phyloP scores from a whole-genome alignment of 2,329 filamentous ascomycete genomes.

The Penicillium sumatraense region DNA sequence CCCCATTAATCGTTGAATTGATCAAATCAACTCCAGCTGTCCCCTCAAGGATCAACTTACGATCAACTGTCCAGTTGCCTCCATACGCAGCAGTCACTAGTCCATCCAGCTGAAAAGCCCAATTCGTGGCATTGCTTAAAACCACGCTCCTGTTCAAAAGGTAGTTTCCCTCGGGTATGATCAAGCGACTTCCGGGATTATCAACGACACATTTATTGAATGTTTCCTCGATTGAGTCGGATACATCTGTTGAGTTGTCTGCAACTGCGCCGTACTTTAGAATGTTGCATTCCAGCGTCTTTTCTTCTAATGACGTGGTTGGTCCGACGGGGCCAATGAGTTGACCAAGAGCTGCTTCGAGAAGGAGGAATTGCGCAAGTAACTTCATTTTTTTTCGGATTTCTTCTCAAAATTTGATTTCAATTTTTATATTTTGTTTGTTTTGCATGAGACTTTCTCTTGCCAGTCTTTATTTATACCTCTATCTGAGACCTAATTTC shows the following conservation, averaged over 20 bases:
- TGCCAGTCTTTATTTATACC: background rate
- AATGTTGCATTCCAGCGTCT: conserved; percentile 17
- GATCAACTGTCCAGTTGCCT: conserved; percentile 33
- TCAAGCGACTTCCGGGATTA: conserved; percentile 28
- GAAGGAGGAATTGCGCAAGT: background rate
- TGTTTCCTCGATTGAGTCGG: conserved; percentile 20
- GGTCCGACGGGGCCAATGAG: conserved; percentile 18
- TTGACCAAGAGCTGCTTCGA: conserved; percentile 1
- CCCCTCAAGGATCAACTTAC: conserved; percentile 36
- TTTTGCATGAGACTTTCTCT: no score
- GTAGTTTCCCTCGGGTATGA: conserved; percentile 35
- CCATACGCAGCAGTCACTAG: conserved; percentile 37
- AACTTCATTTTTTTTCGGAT: no score
- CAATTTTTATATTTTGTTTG: no score
- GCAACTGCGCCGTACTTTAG: conserved; percentile 17
- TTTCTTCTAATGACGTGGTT: conserved; percentile 10
- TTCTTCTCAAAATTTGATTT: no score
- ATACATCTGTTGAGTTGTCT: conserved; percentile 17
- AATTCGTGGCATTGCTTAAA: conserved; percentile 37
- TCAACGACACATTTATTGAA: conserved; percentile 22
- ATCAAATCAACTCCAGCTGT: conserved; percentile 31
- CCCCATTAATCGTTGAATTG: conserved; percentile 39
- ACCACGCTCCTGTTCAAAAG: conserved; percentile 31
- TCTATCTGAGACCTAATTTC: background rate
- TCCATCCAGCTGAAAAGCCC: conserved; percentile 41